Evolutionary conservation across 176 grass and related monocot species (phyloP).

Genomic region (Areca catechu): DNA sequence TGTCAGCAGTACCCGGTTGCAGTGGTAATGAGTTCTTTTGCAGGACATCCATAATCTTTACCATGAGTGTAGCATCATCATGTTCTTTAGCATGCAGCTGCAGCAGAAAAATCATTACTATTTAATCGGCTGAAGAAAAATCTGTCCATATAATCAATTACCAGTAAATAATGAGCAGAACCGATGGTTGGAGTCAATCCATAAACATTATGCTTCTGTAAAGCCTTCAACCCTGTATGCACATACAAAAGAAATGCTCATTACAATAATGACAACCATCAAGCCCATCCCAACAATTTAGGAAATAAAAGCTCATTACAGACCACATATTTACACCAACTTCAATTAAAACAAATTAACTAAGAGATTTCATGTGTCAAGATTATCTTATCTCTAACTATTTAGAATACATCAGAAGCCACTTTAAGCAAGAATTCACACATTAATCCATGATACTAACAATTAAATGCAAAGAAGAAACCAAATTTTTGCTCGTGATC

Average conservation of each 20-base stretch:
- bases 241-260: constrained; percentile 12
- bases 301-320: no score
- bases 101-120: constrained; percentile 34
- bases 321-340: no score
- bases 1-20: constrained; percentile 86
- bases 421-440: no score
- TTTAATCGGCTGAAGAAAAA: constrained; percentile 11
- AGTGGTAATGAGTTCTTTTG: constrained; percentile 47
- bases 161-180: constrained; percentile 96
- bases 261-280: no score
- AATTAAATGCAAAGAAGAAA: no score
- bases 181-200: constrained; percentile 86
- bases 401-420: no score
- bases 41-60: constrained; percentile 45
- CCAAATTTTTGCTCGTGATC: no score
- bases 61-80: constrained; percentile 68
- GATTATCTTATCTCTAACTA: no score
- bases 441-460: no score
- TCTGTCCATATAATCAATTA: constrained; percentile 32
- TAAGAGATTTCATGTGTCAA: no score
- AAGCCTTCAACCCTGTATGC: constrained; percentile 73
- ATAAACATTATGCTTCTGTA: constrained; percentile 92
- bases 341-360: no score
- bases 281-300: no score
- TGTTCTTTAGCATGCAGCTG: constrained; percentile 78